Conservation (phyloP, 78 protist species). For the Dictyostelium firmibasis region DNA sequence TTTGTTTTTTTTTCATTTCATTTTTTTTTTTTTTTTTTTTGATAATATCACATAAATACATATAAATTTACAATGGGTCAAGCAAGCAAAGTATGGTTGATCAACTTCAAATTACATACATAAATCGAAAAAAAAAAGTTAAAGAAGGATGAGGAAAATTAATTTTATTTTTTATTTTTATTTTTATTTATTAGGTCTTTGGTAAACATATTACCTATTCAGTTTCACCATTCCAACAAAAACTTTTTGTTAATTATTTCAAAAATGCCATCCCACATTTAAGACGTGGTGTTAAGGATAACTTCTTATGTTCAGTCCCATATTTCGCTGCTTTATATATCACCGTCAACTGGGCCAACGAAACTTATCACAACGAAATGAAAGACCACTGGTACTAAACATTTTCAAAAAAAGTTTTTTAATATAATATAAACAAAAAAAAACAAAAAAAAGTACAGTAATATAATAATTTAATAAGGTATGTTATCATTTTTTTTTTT, state of each 20-base stretch:
- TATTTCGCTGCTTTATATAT: conserved; percentile 59
- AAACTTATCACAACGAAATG: conserved; percentile 29
- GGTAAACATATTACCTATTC: conserved; percentile 72
- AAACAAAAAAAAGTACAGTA: not conserved
- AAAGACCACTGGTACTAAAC: conserved; percentile 65
- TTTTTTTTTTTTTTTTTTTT: not conserved
- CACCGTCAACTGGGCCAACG: conserved; percentile 56
- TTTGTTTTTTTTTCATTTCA: not conserved
- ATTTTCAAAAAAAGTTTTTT: not conserved
- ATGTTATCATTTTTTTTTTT: not conserved
- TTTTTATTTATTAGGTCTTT: not conserved
- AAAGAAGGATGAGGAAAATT: not conserved
- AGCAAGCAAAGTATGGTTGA: conserved; percentile 17
- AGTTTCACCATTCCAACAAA: conserved; percentile 74
- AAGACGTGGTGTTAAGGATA: conserved; percentile 23
- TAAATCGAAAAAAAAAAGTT: too few species aligned
- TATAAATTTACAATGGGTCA: conserved; percentile 40
- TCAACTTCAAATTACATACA: not conserved
- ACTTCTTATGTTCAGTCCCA: conserved; percentile 36
- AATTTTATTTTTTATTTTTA: not conserved
- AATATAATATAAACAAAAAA: not conserved
- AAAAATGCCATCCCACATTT: conserved; percentile 73
- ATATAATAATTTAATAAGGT: not conserved
- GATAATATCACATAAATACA: not conserved
- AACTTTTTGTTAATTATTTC: conserved; percentile 65